Percentiles rank a stretch among this genome's conserved stretches.
These are phyloP conservation scores for Syncephalastrum racemosum DNA, from an alignment of 371 early-diverging fungal species.

Conservation along the genomic window DNA sequence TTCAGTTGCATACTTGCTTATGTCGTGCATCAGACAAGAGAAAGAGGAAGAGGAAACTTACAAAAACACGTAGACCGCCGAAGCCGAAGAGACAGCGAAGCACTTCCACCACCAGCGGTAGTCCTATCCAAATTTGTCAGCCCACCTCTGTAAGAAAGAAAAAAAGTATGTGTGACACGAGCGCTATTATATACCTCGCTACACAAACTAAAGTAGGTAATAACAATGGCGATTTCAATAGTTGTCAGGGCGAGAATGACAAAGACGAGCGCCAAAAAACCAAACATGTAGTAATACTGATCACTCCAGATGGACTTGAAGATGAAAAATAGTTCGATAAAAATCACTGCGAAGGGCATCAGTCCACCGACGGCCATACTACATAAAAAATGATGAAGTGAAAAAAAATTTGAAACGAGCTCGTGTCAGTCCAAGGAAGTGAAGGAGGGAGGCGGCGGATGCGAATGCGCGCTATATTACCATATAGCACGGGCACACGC, in stretches of 20 bases:
- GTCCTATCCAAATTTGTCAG: conserved; percentile 33
- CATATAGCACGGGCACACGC: too few relatives aligned
- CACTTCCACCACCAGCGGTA: conserved; percentile 86
- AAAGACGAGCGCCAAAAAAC: conserved; percentile 73
- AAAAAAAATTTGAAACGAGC: too few relatives aligned
- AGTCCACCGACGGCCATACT: conserved; percentile 79
- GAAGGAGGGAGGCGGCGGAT: too few relatives aligned
- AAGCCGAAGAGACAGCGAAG: conserved; percentile 72
- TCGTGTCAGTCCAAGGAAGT: too few relatives aligned
- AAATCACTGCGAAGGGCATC: conserved; percentile 89
- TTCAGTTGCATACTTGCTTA: too few relatives aligned
- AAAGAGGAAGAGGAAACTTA: conserved; percentile 22
- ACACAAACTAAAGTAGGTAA: conserved; percentile 90
- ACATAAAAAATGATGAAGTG: not conserved
- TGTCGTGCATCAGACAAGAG: too few relatives aligned
- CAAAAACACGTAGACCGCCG: conserved; percentile 73
- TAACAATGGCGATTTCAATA: conserved; percentile 82
- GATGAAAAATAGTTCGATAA: conserved; percentile 59
- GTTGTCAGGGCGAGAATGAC: conserved; percentile 78
- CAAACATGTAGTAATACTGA: conserved; percentile 75
- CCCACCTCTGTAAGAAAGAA: not conserved
- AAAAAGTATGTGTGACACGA: not conserved
- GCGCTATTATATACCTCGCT: conserved; percentile 55
- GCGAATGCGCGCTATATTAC: too few relatives aligned
- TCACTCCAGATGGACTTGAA: conserved; percentile 37